phyloP scores from a whole-genome alignment of 1,284 basidiomycete species.

The Leccinum subspadiceum region DNA sequence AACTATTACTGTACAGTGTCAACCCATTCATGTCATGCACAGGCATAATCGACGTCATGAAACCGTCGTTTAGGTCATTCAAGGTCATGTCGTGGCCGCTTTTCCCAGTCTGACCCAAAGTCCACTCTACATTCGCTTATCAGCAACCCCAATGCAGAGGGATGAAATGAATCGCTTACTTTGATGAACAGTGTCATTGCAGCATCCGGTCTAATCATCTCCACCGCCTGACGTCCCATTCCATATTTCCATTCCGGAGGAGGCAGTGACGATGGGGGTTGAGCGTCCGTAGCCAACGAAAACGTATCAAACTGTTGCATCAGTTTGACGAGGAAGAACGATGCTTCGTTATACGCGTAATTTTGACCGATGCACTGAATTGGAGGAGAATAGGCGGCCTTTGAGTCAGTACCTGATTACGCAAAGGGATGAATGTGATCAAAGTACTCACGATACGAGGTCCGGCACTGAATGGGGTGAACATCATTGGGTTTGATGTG shows the following conservation, averaged over 20 bases:
- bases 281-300: conserved; percentile 55
- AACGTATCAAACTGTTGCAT: conserved; percentile 63
- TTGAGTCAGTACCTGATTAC: conserved; percentile 10
- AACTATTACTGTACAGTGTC: neutral
- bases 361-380: conserved; percentile 68
- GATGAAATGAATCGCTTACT: conserved; percentile 34
- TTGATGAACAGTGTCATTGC: conserved; percentile 63
- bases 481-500: conserved; percentile 63
- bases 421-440: neutral
- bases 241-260: conserved; percentile 55
- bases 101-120: conserved; percentile 50
- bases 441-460: conserved; percentile 46
- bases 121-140: conserved; percentile 41
- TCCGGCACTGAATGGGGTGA: conserved; percentile 66
- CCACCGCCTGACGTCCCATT: conserved; percentile 52
- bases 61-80: neutral
- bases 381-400: conserved; percentile 14
- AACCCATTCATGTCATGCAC: neutral
- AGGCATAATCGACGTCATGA: neutral
- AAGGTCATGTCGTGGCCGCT: conserved; percentile 14
- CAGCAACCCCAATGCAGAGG: conserved; percentile 7
- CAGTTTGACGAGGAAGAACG: conserved; percentile 64
- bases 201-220: conserved; percentile 57
- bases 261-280: conserved; percentile 58
- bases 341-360: conserved; percentile 71